Percentiles rank a stretch among this genome's conserved stretches.
phyloP scores from a whole-genome alignment of 2,329 filamentous ascomycete species.

The Paracorniculantispora psalliotae region DNA sequence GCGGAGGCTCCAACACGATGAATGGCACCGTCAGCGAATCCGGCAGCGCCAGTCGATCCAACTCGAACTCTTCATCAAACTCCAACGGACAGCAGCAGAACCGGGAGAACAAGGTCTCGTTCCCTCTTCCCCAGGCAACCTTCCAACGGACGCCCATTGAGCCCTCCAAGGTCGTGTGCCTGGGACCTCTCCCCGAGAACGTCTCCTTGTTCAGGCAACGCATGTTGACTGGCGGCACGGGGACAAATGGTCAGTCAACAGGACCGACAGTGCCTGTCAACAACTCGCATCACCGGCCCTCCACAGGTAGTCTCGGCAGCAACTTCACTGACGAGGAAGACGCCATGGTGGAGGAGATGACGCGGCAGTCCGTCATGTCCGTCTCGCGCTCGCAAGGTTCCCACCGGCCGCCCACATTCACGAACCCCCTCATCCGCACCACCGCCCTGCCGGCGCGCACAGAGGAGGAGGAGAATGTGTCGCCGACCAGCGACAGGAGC shows the following conservation, averaged over 20 bases:
- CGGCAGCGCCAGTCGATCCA: conserved; percentile 25
- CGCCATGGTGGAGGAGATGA: conserved; percentile 25
- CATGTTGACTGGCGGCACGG: conserved; percentile 7
- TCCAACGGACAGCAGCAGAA: conserved; percentile 19
- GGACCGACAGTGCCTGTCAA: background rate
- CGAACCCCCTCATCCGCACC: background rate
- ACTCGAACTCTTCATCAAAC: conserved; percentile 21
- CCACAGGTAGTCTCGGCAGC: conserved; percentile 47
- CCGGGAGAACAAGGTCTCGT: conserved; percentile 16
- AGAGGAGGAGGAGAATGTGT: background rate
- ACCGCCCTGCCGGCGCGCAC: background rate
- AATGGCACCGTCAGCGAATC: conserved; percentile 19
- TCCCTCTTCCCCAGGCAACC: conserved; percentile 16
- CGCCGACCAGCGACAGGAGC: background rate
- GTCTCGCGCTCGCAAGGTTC: conserved; percentile 1
- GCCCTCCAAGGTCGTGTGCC: conserved; percentile 47
- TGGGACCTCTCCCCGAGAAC: conserved; percentile 50
- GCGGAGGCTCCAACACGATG: conserved; percentile 1
- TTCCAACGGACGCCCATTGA: conserved; percentile 49
- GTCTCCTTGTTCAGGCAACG: conserved; percentile 27
- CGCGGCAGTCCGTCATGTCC: conserved; percentile 21
- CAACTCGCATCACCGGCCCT: conserved; percentile 15
- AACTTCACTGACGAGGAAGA: conserved; percentile 54
- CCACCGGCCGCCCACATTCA: conserved; percentile 6
- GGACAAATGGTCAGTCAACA: background rate